These are phyloP conservation scores for Volvox reticuliferus DNA, from an alignment of 139 green algal species.

Conservation along the genomic window DNA sequence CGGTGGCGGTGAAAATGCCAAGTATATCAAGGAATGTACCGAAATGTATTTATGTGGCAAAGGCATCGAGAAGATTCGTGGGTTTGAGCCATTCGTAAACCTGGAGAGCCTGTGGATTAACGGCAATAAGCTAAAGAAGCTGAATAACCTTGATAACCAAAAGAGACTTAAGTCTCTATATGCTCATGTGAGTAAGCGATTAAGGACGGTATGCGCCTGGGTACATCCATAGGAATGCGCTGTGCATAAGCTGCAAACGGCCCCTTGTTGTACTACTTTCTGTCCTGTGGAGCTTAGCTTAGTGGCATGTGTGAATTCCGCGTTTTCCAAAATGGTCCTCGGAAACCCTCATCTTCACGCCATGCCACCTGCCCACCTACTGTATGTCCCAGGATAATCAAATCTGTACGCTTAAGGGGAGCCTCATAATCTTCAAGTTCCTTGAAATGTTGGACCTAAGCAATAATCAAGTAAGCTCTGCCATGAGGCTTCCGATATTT, in stretches of 20 bases:
- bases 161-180: slow-evolving; percentile 70
- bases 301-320: no score
- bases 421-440: slow-evolving; percentile 64
- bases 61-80: slow-evolving; percentile 67
- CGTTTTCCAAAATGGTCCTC: no score
- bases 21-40: slow-evolving; percentile 64
- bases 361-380: background rate
- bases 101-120: slow-evolving; percentile 74
- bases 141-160: slow-evolving; percentile 69
- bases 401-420: slow-evolving; percentile 74
- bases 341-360: background rate
- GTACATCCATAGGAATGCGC: no score
- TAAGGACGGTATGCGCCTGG: no score
- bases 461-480: slow-evolving; percentile 51
- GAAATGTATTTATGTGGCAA: slow-evolving; percentile 67
- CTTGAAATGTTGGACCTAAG: slow-evolving; percentile 70
- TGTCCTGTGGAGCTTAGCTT: no score
- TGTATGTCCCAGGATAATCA: slow-evolving; percentile 64
- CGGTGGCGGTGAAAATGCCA: slow-evolving; percentile 38
- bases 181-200: slow-evolving; percentile 54
- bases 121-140: slow-evolving; percentile 68
- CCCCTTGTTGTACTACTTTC: no score
- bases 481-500: no score
- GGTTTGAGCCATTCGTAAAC: slow-evolving; percentile 73
- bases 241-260: no score